Conservation (phyloP, 1,139 yeast species). For the Taphrina communis region DNA sequence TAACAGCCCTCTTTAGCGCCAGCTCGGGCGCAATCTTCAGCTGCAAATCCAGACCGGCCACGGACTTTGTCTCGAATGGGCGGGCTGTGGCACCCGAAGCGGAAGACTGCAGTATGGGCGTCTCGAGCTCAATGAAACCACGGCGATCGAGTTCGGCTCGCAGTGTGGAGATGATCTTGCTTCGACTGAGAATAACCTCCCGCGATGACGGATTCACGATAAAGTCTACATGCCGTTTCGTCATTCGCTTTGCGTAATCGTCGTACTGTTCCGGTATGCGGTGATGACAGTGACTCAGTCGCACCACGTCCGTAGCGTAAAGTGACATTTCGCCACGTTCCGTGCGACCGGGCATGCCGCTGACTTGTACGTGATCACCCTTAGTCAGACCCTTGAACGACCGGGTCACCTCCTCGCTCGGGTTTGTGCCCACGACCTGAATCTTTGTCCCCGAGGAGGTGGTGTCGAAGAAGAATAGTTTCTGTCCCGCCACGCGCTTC, state of each 20-base stretch:
- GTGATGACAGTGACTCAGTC: constrained; percentile 72
- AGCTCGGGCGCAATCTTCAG: constrained; percentile 99
- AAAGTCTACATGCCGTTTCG: constrained; percentile 76
- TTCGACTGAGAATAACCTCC: constrained; percentile 61
- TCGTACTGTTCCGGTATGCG: constrained; percentile 69
- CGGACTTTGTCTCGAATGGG: constrained; percentile 74
- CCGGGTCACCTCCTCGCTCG: neutral
- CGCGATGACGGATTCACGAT: constrained; percentile 62
- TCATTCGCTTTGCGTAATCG: constrained; percentile 64
- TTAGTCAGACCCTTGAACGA: constrained; percentile 54
- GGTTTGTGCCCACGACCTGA: constrained; percentile 6
- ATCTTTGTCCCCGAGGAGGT: neutral
- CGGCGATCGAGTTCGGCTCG: constrained; percentile 62
- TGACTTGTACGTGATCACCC: constrained; percentile 72
- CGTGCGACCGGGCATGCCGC: constrained; percentile 76
- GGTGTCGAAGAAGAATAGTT: constrained; percentile 21
- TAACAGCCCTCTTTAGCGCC: constrained; percentile 93
- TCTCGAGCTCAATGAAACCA: constrained; percentile 81
- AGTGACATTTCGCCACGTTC: constrained; percentile 79
- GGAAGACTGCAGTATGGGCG: constrained; percentile 93
- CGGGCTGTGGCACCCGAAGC: constrained; percentile 99
- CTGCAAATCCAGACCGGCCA: constrained; percentile 64
- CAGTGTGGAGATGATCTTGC: constrained; percentile 61
- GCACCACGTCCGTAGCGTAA: constrained; percentile 59
- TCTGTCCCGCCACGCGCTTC: constrained; percentile 21